Percentiles rank a stretch among this genome's conserved stretches.
These are phyloP conservation scores for Ustilago xerochloae DNA, from an alignment of 1,284 basidiomycete genomes.

Conservation along the genomic window DNA sequence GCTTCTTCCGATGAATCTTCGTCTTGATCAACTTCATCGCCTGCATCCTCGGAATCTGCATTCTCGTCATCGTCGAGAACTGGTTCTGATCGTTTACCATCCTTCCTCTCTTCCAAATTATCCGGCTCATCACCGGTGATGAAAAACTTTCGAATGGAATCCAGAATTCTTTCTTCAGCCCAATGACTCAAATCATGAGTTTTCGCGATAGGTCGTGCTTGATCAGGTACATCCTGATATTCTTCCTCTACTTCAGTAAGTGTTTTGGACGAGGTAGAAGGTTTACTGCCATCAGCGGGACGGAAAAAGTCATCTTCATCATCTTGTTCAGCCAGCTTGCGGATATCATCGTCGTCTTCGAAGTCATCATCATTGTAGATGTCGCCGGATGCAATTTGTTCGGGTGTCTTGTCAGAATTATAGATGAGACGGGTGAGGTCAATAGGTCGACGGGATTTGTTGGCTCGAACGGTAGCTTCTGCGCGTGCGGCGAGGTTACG, in stretches of 20 bases:
- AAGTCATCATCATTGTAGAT: slow-evolving; percentile 4
- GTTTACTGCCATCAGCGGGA: slow-evolving; percentile 66
- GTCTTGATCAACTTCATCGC: slow-evolving; percentile 68
- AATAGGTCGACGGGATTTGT: slow-evolving; percentile 66
- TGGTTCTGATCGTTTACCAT: slow-evolving; percentile 28
- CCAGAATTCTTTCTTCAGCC: slow-evolving; percentile 84
- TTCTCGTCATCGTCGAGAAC: slow-evolving; percentile 65
- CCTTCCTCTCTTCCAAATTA: slow-evolving; percentile 48
- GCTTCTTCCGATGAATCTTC: too few relatives aligned
- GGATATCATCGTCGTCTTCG: slow-evolving; percentile 34
- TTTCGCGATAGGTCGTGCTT: slow-evolving; percentile 75
- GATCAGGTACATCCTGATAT: slow-evolving; percentile 75
- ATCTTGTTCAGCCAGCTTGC: slow-evolving; percentile 64
- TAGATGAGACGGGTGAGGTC: slow-evolving; percentile 92
- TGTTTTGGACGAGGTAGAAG: slow-evolving; percentile 69
- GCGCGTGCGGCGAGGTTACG: slow-evolving; percentile 77
- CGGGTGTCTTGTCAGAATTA: slow-evolving; percentile 76
- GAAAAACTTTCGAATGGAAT: slow-evolving; percentile 87
- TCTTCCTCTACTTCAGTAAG: slow-evolving; percentile 36
- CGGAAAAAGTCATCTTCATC: slow-evolving; percentile 81
- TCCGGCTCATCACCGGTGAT: slow-evolving; percentile 78
- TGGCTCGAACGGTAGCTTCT: slow-evolving; percentile 70
- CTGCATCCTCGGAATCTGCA: slow-evolving; percentile 54
- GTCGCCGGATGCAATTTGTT: slow-evolving; percentile 75
- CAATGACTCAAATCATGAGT: slow-evolving; percentile 75